Percentiles rank a stretch among this genome's conserved stretches.
Evolutionary conservation across 495 filamentous ascomycete genomes (phyloP).

Genomic region (Podospora pseudoanserina): DNA sequence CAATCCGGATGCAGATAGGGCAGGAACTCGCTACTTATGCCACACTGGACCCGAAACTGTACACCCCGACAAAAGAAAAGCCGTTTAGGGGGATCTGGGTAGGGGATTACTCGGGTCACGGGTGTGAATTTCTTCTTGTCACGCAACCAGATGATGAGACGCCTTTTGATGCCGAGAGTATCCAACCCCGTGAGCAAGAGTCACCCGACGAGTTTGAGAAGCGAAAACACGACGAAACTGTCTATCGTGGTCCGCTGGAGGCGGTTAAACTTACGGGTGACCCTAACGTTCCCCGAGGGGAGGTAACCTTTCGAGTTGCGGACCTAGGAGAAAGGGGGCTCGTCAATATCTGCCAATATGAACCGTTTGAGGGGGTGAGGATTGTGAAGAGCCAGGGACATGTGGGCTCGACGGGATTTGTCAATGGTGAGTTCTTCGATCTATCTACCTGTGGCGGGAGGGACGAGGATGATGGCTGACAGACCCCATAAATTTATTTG

Average conservation of each 20-base stretch:
- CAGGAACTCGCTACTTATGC: conserved; percentile 71
- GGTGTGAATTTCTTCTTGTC: conserved; percentile 82
- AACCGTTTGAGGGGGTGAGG: conserved; percentile 66
- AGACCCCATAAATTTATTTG: not conserved
- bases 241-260: conserved; percentile 61
- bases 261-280: conserved; percentile 92
- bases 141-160: conserved; percentile 58
- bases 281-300: conserved; percentile 79
- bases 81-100: conserved; percentile 89
- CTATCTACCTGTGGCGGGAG: not conserved
- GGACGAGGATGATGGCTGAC: not conserved
- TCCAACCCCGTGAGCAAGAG: conserved; percentile 27
- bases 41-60: conserved; percentile 66
- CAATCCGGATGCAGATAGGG: conserved; percentile 39
- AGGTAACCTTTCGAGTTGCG: conserved; percentile 72
- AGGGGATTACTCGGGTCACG: conserved; percentile 82
- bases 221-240: conserved; percentile 33
- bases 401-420: conserved; percentile 67
- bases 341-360: conserved; percentile 48
- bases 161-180: conserved; percentile 25
- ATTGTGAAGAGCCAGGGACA: conserved; percentile 76
- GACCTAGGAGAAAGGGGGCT: conserved; percentile 66
- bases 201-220: conserved; percentile 10
- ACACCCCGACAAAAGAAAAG: conserved; percentile 73
- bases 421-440: conserved; percentile 53